phyloP scores from a whole-genome alignment of 176 grass and related monocot species.

The Zizania latifolia region DNA sequence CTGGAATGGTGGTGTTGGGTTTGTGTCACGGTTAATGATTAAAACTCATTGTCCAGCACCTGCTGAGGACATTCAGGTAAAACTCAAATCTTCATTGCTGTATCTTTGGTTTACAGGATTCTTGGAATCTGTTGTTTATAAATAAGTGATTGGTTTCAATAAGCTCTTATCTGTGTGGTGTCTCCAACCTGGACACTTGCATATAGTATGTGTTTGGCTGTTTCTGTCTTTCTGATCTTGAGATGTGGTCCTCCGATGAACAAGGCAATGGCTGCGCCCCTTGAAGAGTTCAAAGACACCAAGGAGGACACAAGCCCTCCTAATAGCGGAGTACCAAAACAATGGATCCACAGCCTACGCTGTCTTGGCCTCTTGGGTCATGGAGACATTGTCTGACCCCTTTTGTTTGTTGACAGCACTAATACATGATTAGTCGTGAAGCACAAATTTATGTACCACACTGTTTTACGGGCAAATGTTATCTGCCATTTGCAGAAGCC shows the following conservation, averaged over 20 bases:
- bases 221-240: constrained; percentile 67
- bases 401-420: constrained; percentile 5
- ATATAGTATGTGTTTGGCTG: background rate
- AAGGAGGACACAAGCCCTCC: constrained; percentile 52
- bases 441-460: background rate
- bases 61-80: constrained; percentile 76
- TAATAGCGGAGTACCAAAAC: background rate
- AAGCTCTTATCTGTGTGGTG: background rate
- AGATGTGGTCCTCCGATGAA: constrained; percentile 99
- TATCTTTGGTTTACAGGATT: no score
- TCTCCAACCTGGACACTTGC: background rate
- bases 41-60: constrained; percentile 67
- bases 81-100: background rate
- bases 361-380: background rate
- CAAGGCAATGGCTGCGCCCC: constrained; percentile 81
- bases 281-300: constrained; percentile 78
- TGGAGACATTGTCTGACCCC: background rate
- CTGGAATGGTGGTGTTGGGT: constrained; percentile 90
- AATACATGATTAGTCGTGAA: background rate
- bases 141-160: background rate
- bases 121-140: background rate
- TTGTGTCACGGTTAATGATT: constrained; percentile 90
- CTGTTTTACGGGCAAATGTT: constrained; percentile 11
- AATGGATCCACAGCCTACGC: background rate
- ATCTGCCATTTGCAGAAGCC: background rate